Percentiles rank a stretch among this genome's conserved stretches.
Evolutionary conservation across 106 monocot genomes (phyloP).

Genomic region (Vanilla planifolia): DNA sequence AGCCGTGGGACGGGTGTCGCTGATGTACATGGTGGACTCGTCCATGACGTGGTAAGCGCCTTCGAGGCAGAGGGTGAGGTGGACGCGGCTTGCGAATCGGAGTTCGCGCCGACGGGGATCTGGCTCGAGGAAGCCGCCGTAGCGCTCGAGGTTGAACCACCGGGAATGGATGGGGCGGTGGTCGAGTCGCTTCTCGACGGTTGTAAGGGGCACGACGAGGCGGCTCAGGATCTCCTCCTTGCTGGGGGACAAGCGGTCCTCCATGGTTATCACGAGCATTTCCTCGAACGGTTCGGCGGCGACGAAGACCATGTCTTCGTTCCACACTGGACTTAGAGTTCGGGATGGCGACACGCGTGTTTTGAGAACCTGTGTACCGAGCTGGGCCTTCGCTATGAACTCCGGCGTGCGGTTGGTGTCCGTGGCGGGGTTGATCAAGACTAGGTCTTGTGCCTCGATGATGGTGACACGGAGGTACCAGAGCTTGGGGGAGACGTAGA

Average conservation of each 20-base stretch:
- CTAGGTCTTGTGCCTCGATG: constrained; percentile 45
- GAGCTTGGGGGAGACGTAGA: constrained; percentile 45
- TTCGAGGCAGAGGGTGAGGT: constrained; percentile 53
- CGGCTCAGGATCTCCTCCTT: constrained; percentile 57
- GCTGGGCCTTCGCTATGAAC: constrained; percentile 6
- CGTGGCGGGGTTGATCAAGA: constrained; percentile 8
- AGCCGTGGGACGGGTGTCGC: constrained; percentile 56
- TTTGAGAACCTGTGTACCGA: constrained; percentile 37
- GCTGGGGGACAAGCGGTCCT: constrained; percentile 28
- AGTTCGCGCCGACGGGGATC: constrained; percentile 43
- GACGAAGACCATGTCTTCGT: constrained; percentile 54
- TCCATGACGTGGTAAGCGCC: constrained; percentile 73
- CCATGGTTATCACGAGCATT: constrained; percentile 36
- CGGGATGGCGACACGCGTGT: constrained; percentile 18
- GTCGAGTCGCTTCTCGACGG: constrained; percentile 60
- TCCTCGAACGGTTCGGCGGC: constrained; percentile 63
- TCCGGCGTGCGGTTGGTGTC: constrained; percentile 10
- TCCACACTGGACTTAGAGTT: constrained; percentile 38
- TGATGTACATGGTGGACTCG: constrained; percentile 72
- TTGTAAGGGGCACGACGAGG: constrained; percentile 31
- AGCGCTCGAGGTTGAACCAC: constrained; percentile 58
- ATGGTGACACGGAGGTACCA: constrained; percentile 47
- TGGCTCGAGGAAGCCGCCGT: constrained; percentile 35
- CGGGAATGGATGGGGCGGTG: constrained; percentile 57
- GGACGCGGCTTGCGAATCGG: constrained; percentile 47